Percentiles rank a stretch among this genome's conserved stretches.
Evolutionary conservation across 495 filamentous ascomycete genomes (phyloP).

Genomic region (Penicillium riverlandense): DNA sequence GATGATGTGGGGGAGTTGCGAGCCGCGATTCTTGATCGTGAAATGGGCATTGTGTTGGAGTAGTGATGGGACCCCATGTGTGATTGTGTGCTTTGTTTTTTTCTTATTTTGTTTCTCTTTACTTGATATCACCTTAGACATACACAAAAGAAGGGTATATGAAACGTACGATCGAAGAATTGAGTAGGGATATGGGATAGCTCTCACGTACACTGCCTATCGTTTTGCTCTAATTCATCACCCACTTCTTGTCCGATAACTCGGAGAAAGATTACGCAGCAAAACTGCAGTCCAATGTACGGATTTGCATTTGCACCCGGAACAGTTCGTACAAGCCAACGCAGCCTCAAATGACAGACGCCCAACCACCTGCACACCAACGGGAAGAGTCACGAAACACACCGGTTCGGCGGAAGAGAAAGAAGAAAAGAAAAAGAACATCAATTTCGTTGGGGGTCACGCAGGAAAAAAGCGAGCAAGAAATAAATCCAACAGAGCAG

Average conservation of each 20-base stretch:
- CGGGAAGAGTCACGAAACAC: conserved; percentile 2
- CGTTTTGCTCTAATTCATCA: no score
- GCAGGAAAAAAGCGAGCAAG: conserved; percentile 16
- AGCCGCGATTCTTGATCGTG: conserved; percentile 19
- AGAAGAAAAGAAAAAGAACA: conserved; percentile 11
- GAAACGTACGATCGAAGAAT: no score
- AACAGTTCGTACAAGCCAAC: conserved; percentile 16
- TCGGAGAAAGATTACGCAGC: no score
- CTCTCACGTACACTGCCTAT: no score
- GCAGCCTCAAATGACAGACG: conserved; percentile 14
- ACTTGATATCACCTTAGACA: no score
- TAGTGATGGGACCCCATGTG: neutral
- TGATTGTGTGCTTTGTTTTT: neutral
- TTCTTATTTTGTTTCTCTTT: neutral
- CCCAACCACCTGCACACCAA: conserved; percentile 18
- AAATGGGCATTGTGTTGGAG: conserved; percentile 21
- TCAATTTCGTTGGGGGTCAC: conserved; percentile 29
- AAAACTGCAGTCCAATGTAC: conserved; percentile 5
- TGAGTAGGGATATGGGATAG: no score
- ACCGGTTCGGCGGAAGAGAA: conserved; percentile 4
- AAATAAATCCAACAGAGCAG: conserved; percentile 22
- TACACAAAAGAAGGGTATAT: no score
- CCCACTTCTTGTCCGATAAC: no score
- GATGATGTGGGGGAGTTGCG: conserved; percentile 25
- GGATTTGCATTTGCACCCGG: conserved; percentile 8